Base-by-base conservation (phyloP, 2,329 filamentous ascomycete species). In the Diaporthe longicolla region DNA sequence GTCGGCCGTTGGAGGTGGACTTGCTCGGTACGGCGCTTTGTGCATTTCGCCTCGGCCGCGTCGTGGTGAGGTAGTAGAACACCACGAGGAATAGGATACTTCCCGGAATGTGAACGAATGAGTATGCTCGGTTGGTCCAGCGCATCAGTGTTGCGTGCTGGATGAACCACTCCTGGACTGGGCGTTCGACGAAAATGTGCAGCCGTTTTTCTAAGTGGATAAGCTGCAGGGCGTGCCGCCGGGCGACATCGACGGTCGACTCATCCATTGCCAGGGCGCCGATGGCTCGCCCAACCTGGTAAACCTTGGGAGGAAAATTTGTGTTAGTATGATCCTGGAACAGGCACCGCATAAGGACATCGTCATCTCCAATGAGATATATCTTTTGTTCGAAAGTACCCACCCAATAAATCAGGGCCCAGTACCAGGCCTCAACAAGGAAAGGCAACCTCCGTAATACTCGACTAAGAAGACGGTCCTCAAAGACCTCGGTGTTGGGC, bases 391-490 rank as follows among this genome's bases (percentile, higher is more conserved):
- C 10, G 10, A 4, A 24, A 24, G n/a, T 40, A 80, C 88, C 78
- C 87, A 94, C 92, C 92, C 93, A 94, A 84, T 94, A 94, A 68
- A 94, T 91, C 76, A 94, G 83, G 3, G 91, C 90, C 93, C 93
- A 94, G 78, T 94, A 94, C 92, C 92, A 94, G 54, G 89, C 92
- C 82, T 95, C 93, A 1, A 91, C 91, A 37, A 94, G 81, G 79
- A 95, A 95, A 0, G 93, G 93, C 77, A 93, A 90, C 79, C 89
- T 92, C 73, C 86, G 86, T 19, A 94, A 86, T 48, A 94, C 77
- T 6, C 92, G 87, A 79, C 91, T 93, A 68, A 93, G 84, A 17
- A 92, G 82, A 61, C 89, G 88, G 75, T 89, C 86, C 76, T 88
- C 86, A 78, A 92, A 93, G 9, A 89, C 83, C 52, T 84, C 83